A percentile compares a stretch with the other conserved stretches of the same genome.
Evolutionary conservation across 2,329 filamentous ascomycete genomes (phyloP).

Genomic region (Colletotrichum sp.): DNA sequence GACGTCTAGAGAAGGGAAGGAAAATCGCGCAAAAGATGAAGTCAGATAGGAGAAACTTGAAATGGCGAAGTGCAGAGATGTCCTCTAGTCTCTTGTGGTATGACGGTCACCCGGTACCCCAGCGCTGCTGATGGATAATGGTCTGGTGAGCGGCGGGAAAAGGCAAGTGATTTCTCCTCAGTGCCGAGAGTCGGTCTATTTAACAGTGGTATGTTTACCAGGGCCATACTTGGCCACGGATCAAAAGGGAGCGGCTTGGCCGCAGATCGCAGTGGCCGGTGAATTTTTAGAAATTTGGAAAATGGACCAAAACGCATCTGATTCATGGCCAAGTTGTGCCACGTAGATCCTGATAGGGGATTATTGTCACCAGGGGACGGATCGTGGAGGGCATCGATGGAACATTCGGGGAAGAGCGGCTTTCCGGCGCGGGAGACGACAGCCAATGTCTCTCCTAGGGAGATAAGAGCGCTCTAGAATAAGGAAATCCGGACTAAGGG

Average conservation of each 20-base stretch:
- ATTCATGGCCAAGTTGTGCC: slow-evolving; percentile 8
- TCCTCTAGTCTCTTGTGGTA: background rate
- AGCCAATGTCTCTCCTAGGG: background rate
- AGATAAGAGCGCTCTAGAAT: background rate
- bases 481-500: background rate
- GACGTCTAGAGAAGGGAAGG: background rate
- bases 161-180: background rate
- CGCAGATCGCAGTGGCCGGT: background rate
- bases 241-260: background rate
- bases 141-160: slow-evolving; percentile 4
- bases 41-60: background rate
- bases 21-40: background rate
- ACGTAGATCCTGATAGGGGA: background rate
- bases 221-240: background rate
- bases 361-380: background rate
- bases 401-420: background rate
- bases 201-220: slow-evolving; percentile 10
- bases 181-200: slow-evolving; percentile 12
- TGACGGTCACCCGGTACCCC: slow-evolving; percentile 13
- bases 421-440: background rate
- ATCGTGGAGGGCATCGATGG: background rate
- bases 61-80: background rate
- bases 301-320: slow-evolving; percentile 6
- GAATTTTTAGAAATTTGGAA: background rate
- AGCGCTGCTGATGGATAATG: slow-evolving; percentile 17